Conservation (phyloP, 2,329 filamentous ascomycete genomes). For the Aphanoascus verrucosus region DNA sequence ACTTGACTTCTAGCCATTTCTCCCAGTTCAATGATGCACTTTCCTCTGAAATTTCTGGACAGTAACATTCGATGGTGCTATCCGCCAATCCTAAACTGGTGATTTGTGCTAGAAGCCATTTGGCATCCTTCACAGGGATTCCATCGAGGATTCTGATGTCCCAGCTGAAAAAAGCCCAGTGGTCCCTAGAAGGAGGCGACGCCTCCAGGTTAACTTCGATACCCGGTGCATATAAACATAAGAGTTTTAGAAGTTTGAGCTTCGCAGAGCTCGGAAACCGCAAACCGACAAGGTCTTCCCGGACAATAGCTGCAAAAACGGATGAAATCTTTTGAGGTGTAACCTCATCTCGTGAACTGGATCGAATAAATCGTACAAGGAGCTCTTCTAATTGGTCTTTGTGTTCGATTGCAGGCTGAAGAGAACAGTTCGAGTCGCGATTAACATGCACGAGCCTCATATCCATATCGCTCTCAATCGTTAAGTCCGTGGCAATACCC, state of each 20-base stretch:
- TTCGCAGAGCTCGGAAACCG: not conserved
- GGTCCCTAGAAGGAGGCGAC: not conserved
- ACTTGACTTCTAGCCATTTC: slow-evolving; percentile 2
- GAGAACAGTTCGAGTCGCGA: not conserved
- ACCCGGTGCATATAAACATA: slow-evolving; percentile 7
- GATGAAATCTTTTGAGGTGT: not conserved
- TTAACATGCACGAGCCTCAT: not conserved
- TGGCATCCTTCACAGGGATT: slow-evolving; percentile 5
- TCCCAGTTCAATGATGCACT: not conserved
- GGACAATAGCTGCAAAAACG: not conserved
- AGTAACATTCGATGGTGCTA: not conserved
- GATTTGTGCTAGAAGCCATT: slow-evolving; percentile 10
- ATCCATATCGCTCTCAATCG: not conserved
- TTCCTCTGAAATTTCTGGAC: not conserved
- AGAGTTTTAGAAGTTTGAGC: slow-evolving; percentile 10
- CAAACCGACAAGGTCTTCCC: not conserved
- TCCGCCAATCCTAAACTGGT: not conserved
- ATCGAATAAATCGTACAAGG: slow-evolving; percentile 1
- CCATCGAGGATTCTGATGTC: not conserved
- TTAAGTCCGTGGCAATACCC: slow-evolving; percentile 1
- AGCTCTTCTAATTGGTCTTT: slow-evolving; percentile 1
- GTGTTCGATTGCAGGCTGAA: slow-evolving; percentile 4
- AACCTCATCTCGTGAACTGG: not conserved
- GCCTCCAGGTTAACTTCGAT: slow-evolving; percentile 9
- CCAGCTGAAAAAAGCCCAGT: slow-evolving; percentile 4